Base-by-base conservation (phyloP, 257 asterid genomes). In the Thymus mandschuricus region DNA sequence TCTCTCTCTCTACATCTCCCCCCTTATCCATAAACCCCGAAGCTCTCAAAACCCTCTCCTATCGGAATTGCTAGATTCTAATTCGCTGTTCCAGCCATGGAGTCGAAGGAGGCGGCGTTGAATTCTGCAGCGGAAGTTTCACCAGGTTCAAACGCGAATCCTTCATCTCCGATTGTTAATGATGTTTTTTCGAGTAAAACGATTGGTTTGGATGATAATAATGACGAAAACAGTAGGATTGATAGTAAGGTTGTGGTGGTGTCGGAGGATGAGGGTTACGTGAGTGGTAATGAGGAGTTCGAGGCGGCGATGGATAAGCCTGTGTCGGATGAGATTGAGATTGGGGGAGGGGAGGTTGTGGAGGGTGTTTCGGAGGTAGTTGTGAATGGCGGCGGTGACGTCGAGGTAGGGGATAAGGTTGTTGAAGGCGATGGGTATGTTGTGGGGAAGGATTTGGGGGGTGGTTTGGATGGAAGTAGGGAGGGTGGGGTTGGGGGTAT, bases 241-340 rank as follows among this genome's bases (percentile, higher is more conserved):
- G 43, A 54, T 71, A 68, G 62, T 54, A 80, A 71, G 70, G 79
- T 75, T 70, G 66, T 54, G 70, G 66, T 54, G 70, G 76, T 75
- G 72, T 78, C 84, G 41, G 84, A 81, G 70, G 95, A 76, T 63
- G 90, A 84, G 77, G 86, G 86, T 60, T 84, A 81, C 73, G 74
- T 78, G 79, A 86, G 94, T 54, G 95, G 89, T 30, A 60, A 77
- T 38, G 96, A 89, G 76, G 92, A 89, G 79, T 89, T 86, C 69
- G 89, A 81, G 27, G 11, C 61, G 71, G 85, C 79, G 45, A 62
- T 49, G 63, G 86, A 83, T 73, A 73, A 76, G 69, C 69, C 63
- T 11, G 70, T 69, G 63, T 46, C 34, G 75, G 76, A 60, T 30
- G 74, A 30, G 40, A 40, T 70, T 27, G 69, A 30, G 46, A 27